Conservation (phyloP, 2,329 filamentous ascomycete genomes). For the Xylaria sp. region DNA sequence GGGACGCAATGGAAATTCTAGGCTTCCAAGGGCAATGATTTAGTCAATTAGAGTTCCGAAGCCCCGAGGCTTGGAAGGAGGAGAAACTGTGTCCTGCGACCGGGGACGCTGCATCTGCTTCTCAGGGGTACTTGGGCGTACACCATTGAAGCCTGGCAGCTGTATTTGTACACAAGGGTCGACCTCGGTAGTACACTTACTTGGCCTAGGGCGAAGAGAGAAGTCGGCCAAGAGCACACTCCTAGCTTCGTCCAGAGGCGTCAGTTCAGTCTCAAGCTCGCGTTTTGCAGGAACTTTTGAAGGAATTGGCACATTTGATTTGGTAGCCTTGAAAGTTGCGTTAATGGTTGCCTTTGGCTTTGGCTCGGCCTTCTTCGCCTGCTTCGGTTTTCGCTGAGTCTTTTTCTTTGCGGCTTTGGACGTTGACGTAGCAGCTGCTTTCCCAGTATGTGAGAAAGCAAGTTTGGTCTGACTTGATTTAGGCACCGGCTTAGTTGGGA, state of each 20-base stretch:
- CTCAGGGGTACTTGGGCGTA: conserved; percentile 45
- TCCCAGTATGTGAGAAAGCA: conserved; percentile 52
- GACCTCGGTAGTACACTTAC: conserved; percentile 32
- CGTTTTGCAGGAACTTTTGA: conserved; percentile 47
- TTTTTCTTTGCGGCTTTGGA: conserved; percentile 52
- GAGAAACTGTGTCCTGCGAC: conserved; percentile 44
- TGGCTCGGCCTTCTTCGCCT: conserved; percentile 58
- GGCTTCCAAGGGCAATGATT: background rate
- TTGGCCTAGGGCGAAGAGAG: conserved; percentile 45
- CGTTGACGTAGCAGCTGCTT: conserved; percentile 42
- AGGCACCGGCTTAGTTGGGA: conserved; percentile 54
- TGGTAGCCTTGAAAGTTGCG: conserved; percentile 48
- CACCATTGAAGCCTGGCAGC: conserved; percentile 19
- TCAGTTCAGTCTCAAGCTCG: conserved; percentile 38
- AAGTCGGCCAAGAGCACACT: conserved; percentile 45
- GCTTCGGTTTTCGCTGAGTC: conserved; percentile 52
- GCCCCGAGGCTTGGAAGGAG: conserved; percentile 48
- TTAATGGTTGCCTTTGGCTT: conserved; percentile 49
- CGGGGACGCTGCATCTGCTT: conserved; percentile 34
- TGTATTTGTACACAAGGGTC: conserved; percentile 31
- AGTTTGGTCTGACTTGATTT: conserved; percentile 66
- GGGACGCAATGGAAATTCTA: background rate
- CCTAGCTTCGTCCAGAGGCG: conserved; percentile 26
- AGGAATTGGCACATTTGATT: conserved; percentile 34
- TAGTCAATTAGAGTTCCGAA: conserved; percentile 47